Percentiles rank a stretch among this genome's conserved stretches.
Evolutionary conservation across 192 early-diverging fungal genomes (phyloP).

Genomic region (Lobosporangium transversale): DNA sequence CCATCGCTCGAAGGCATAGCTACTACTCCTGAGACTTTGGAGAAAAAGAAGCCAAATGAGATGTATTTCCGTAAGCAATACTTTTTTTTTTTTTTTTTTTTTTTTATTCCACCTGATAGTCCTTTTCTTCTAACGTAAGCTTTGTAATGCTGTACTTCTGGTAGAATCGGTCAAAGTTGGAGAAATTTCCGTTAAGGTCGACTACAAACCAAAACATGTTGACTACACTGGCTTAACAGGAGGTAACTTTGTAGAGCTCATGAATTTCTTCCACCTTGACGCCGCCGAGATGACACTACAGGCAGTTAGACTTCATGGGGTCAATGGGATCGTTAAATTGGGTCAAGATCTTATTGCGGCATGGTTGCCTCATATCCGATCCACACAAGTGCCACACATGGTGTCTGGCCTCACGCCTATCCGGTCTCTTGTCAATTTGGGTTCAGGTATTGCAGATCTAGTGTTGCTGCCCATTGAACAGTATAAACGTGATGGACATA

Average conservation of each 20-base stretch:
- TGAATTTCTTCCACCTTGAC: slow-evolving; percentile 95
- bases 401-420: slow-evolving; percentile 91
- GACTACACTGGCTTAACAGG: slow-evolving; percentile 76
- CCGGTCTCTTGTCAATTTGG: slow-evolving; percentile 88
- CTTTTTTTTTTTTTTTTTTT: background rate
- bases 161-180: slow-evolving; percentile 73
- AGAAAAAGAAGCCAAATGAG: slow-evolving; percentile 43
- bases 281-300: slow-evolving; percentile 89
- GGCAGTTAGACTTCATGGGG: slow-evolving; percentile 78
- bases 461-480: slow-evolving; percentile 93
- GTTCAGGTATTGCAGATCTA: slow-evolving; percentile 91
- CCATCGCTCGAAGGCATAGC: slow-evolving; percentile 1
- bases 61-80: slow-evolving; percentile 64
- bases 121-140: background rate
- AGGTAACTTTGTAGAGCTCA: slow-evolving; percentile 82
- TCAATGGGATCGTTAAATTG: slow-evolving; percentile 75
- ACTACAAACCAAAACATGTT: slow-evolving; percentile 97
- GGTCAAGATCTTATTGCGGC: slow-evolving; percentile 70
- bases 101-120: background rate
- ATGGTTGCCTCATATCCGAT: slow-evolving; percentile 95
- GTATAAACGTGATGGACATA: slow-evolving; percentile 90
- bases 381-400: slow-evolving; percentile 89
- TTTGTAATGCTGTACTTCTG: too few relatives aligned
- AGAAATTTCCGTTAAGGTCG: slow-evolving; percentile 86
- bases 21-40: background rate